A percentile compares a stretch with the other conserved stretches of the same genome.
phyloP scores from a whole-genome alignment of 306 rosid genomes.

The Corylus heterophylla region DNA sequence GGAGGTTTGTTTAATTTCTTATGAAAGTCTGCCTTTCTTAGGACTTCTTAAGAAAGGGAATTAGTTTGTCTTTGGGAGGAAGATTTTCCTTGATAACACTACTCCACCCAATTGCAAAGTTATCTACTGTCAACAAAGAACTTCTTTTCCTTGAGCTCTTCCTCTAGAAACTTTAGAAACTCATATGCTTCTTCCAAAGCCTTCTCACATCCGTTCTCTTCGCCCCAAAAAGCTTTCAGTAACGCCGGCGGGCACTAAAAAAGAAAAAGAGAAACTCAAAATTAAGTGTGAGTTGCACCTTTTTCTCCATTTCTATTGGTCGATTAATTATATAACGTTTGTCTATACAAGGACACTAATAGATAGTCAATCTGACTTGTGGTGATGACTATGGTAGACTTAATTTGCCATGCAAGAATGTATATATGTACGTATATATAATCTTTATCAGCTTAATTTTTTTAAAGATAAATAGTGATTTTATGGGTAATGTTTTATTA shows the following conservation, averaged over 20 bases:
- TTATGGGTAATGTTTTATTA: too few relatives aligned
- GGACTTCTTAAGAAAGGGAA: background rate
- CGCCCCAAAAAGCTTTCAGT: constrained; percentile 1
- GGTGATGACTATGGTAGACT: too few relatives aligned
- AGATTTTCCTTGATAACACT: constrained; percentile 19
- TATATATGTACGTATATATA: too few relatives aligned
- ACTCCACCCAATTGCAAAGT: constrained; percentile 28
- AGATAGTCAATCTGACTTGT: too few relatives aligned
- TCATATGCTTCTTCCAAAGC: constrained; percentile 28
- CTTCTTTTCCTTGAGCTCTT: constrained; percentile 34
- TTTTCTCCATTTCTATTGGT: background rate
- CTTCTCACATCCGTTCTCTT: constrained; percentile 22
- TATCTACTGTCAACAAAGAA: constrained; percentile 29
- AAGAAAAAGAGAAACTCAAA: background rate
- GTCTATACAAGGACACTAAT: too few relatives aligned
- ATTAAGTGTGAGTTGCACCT: background rate
- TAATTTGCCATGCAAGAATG: too few relatives aligned
- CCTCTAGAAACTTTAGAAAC: constrained; percentile 24
- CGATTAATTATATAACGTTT: background rate
- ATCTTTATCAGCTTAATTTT: too few relatives aligned
- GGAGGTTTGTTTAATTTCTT: too few relatives aligned
- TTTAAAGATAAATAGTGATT: too few relatives aligned
- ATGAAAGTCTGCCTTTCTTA: too few relatives aligned
- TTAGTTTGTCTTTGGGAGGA: constrained; percentile 33
- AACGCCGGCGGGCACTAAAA: background rate